These are phyloP conservation scores for Plasmopara halstedii DNA, from an alignment of 352 stramenopile genomes.

Conservation along the genomic window DNA sequence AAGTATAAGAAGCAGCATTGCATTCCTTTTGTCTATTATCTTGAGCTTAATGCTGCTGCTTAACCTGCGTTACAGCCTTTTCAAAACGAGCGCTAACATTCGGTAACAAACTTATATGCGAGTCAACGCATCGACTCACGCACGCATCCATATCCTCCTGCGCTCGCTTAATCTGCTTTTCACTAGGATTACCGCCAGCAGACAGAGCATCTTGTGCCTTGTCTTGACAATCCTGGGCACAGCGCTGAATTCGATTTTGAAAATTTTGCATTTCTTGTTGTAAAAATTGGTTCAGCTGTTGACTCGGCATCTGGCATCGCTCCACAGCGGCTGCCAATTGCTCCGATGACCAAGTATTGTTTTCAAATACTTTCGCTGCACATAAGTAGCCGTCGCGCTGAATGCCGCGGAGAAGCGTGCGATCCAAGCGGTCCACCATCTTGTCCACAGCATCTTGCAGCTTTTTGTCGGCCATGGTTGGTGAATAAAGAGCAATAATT, in stretches of 20 bases:
- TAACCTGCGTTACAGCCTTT: conserved; percentile 62
- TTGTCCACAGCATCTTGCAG: conserved; percentile 76
- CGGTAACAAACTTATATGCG: conserved; percentile 69
- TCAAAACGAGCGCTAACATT: conserved; percentile 66
- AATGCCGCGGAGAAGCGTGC: conserved; percentile 59
- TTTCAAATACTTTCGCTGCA: conserved; percentile 84
- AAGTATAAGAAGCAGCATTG: conserved; percentile 6
- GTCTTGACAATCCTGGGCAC: conserved; percentile 85
- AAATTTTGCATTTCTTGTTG: conserved; percentile 81
- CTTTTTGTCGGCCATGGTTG: conserved; percentile 63
- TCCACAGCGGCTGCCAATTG: conserved; percentile 78
- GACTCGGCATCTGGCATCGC: conserved; percentile 78
- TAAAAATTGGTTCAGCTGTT: conserved; percentile 79
- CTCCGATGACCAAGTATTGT: conserved; percentile 68
- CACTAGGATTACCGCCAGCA: conserved; percentile 46
- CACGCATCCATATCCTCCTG: conserved; percentile 78
- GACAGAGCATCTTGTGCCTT: conserved; percentile 64
- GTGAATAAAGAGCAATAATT: background rate
- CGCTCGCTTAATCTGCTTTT: conserved; percentile 52
- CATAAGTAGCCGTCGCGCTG: conserved; percentile 80
- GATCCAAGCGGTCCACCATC: conserved; percentile 82
- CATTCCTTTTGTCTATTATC: conserved; percentile 9
- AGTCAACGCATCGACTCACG: conserved; percentile 57
- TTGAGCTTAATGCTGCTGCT: conserved; percentile 26
- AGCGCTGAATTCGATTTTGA: conserved; percentile 78